Evolutionary conservation across 2,329 filamentous ascomycete genomes (phyloP), one percentile per base, ranked within the genome.

Genomic region (Fusarium buxicola): DNA sequence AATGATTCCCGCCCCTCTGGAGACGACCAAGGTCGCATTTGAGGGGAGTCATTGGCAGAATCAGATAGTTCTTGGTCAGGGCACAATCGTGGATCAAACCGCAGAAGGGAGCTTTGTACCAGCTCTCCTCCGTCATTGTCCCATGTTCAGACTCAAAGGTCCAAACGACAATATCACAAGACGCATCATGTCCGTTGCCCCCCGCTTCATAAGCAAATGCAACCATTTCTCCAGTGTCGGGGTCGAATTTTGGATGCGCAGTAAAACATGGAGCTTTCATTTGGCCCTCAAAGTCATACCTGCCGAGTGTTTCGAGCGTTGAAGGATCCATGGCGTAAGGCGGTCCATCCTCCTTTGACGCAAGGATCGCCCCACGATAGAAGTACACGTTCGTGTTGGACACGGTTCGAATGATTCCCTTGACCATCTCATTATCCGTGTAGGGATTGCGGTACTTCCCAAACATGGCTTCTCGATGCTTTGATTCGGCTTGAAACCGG

Each of bases 311-410:
- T 4, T 62, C 41, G 11, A 62, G 46, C 6, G 58, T 61, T 1
- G 32, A 12, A 13, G 59, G 59, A 5, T 62, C 58, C 52, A 62
- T 52, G 1, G 43, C 52, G 3, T 44, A 60, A 5, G 59, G 41
- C 1, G 47, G 59, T 0, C 47, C 58, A 2, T 62, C 59, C 18
- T 62, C 59, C 4, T 62, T 62, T 1, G 55, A 48, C 8, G 59
- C 59, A 0, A 62, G 32, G 3, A 62, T 45, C 18, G 52, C 47
- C 3, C 55, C 49, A 13, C 49, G 8, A 32, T 38, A 58, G 9
- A 48, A 61, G 25, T 35, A 47, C 7, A 62, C 60, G 13, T 57
- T 54, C 3, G 59, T 62, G 32, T 62, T 62, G 4, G 59, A 46
- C 8, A 50, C 24, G 1, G 59, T 62, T 27, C 55, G 30, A 8